These are phyloP conservation scores for Heracleum sosnowskyi DNA, from an alignment of 129 eudicot species.

Conservation along the genomic window DNA sequence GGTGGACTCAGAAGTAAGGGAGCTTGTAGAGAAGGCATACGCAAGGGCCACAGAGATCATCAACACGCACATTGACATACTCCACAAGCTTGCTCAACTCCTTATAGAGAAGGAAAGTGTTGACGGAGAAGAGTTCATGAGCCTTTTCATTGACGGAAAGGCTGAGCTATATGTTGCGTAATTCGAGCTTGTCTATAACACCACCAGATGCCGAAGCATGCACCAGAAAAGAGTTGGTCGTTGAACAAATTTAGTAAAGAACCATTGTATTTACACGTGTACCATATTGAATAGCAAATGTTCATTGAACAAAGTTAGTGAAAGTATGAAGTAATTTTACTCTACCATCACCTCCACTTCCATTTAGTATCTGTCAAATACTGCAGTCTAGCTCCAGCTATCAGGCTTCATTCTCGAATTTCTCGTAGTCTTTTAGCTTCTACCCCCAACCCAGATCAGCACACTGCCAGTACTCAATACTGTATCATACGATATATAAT, in stretches of 20 bases:
- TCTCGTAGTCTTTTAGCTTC: background rate
- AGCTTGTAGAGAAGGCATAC: constrained; percentile 80
- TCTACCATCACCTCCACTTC: background rate
- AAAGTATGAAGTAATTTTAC: background rate
- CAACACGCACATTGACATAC: constrained; percentile 75
- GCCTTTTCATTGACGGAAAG: constrained; percentile 97
- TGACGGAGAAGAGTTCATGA: constrained; percentile 99
- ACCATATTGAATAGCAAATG: background rate
- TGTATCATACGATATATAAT: too few relatives aligned
- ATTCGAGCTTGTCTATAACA: constrained; percentile 5
- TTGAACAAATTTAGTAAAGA: constrained; percentile 17
- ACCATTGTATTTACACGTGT: background rate
- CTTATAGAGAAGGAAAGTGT: constrained; percentile 95
- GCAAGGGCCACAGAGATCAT: constrained; percentile 66
- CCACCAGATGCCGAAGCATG: constrained; percentile 8
- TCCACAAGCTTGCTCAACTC: constrained; percentile 87
- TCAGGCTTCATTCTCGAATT: background rate
- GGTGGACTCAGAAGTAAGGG: constrained; percentile 87
- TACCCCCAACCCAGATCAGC: too few relatives aligned
- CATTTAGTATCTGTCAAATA: too few relatives aligned
- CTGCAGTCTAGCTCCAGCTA: background rate
- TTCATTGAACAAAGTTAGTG: background rate
- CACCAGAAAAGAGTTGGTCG: constrained; percentile 6
- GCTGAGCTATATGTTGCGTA: constrained; percentile 75
- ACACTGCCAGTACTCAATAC: too few relatives aligned